Conservation (phyloP, 1,139 yeast genomes). For the Pichia sp. region DNA sequence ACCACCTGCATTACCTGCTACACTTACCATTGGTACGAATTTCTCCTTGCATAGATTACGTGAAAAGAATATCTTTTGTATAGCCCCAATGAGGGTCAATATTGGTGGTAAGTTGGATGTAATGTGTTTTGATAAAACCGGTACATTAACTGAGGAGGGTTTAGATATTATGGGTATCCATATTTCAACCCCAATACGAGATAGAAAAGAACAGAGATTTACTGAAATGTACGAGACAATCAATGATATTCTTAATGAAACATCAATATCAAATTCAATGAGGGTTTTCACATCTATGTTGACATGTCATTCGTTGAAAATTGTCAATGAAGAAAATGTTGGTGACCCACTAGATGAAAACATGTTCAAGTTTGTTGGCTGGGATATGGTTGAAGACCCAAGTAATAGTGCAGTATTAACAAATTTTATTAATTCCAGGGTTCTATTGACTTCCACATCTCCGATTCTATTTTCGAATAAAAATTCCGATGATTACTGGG, state of each 20-base stretch:
- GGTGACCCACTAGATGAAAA: slow-evolving; percentile 93
- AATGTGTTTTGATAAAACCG: slow-evolving; percentile 92
- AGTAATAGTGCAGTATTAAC: slow-evolving; percentile 29
- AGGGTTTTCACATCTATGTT: slow-evolving; percentile 49
- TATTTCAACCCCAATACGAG: slow-evolving; percentile 42
- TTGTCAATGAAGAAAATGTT: slow-evolving; percentile 67
- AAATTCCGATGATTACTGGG: slow-evolving; percentile 12
- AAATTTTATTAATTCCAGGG: slow-evolving; percentile 21
- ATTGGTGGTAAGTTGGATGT: slow-evolving; percentile 91
- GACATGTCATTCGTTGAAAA: slow-evolving; percentile 79
- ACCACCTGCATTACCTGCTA: slow-evolving; percentile 98
- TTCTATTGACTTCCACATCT: slow-evolving; percentile 34
- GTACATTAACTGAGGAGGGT: slow-evolving; percentile 96
- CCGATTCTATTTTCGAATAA: slow-evolving; percentile 37
- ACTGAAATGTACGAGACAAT: slow-evolving; percentile 35
- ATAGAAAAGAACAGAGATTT: slow-evolving; percentile 45
- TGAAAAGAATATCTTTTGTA: slow-evolving; percentile 67
- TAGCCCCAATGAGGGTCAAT: slow-evolving; percentile 88
- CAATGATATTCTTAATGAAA: slow-evolving; percentile 22
- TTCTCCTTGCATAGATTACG: slow-evolving; percentile 78
- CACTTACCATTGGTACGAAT: slow-evolving; percentile 91
- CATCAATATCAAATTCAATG: slow-evolving; percentile 10
- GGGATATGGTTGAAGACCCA: slow-evolving; percentile 65
- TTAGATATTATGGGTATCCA: slow-evolving; percentile 88
- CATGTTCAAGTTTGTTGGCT: slow-evolving; percentile 84